phyloP scores from a whole-genome alignment of 1,284 basidiomycete species.

The Trametes hirsuta region DNA sequence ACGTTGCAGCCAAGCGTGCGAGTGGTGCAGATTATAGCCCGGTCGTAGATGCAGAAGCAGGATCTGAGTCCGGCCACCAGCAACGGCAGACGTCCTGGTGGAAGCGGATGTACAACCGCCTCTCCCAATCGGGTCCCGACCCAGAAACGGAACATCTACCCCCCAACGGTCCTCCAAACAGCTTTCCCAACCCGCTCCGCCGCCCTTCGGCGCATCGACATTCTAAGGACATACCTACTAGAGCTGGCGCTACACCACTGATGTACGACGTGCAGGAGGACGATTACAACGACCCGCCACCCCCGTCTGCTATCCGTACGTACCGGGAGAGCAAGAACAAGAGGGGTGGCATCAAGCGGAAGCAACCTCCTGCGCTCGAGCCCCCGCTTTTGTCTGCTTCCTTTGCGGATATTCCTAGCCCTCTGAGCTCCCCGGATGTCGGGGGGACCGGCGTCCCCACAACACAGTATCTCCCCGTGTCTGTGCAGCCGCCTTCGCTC shows the following conservation, averaged over 20 bases:
- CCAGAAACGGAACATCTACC: conserved; percentile 22
- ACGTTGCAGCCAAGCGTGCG: conserved; percentile 17
- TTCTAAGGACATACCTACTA: conserved; percentile 13
- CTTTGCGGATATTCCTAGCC: conserved; percentile 15
- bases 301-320: conserved; percentile 41
- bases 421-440: conserved; percentile 14
- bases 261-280: conserved; percentile 30
- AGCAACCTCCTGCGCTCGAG: conserved; percentile 8
- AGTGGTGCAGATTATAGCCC: conserved; percentile 15
- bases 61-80: conserved; percentile 22
- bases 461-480: neutral
- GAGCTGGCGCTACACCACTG: conserved; percentile 3
- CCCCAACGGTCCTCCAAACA: neutral
- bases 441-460: neutral
- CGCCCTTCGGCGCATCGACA: conserved; percentile 20
- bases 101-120: conserved; percentile 53
- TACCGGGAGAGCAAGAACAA: conserved; percentile 32
- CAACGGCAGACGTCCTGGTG: conserved; percentile 54
- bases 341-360: conserved; percentile 9
- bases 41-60: conserved; percentile 15
- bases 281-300: conserved; percentile 46
- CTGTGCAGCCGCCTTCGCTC: neutral
- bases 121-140: conserved; percentile 49
- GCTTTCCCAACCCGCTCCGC: conserved; percentile 5
- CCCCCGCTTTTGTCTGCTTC: conserved; percentile 18